Conservation (phyloP, 495 filamentous ascomycete genomes). For the Xylona heveae region DNA sequence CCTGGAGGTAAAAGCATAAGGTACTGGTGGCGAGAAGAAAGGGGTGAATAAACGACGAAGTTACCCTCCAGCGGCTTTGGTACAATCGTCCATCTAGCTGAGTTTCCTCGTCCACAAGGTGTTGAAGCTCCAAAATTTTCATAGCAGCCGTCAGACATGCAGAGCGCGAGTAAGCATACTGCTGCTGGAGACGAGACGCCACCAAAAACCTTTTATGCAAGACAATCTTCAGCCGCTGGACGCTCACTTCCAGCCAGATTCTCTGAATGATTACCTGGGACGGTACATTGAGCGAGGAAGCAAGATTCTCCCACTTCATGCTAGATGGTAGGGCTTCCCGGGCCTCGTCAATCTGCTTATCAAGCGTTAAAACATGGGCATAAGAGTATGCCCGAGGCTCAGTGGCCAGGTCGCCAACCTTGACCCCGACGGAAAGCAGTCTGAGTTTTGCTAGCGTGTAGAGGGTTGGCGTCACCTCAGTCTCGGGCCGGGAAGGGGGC, state of each 20-base stretch:
- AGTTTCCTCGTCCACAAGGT: conserved; percentile 10
- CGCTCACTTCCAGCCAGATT: conserved; percentile 12
- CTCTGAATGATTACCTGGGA: conserved; percentile 12
- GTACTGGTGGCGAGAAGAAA: background rate
- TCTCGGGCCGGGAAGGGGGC: conserved; percentile 17
- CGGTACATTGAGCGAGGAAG: background rate
- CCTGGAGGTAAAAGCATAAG: background rate
- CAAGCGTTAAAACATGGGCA: conserved; percentile 4
- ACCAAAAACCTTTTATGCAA: conserved; percentile 18
- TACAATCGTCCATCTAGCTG: background rate
- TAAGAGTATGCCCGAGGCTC: conserved; percentile 8
- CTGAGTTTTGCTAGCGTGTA: background rate
- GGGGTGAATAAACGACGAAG: background rate
- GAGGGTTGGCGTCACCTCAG: background rate
- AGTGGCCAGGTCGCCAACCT: conserved; percentile 5
- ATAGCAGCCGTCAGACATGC: conserved; percentile 16
- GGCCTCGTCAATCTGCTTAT: conserved; percentile 2
- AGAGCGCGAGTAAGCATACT: conserved; percentile 13
- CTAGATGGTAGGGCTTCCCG: conserved; percentile 2
- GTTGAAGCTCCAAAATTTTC: conserved; percentile 17
- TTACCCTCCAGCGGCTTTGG: background rate
- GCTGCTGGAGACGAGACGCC: conserved; percentile 6
- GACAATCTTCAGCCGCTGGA: conserved; percentile 11
- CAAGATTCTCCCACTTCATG: conserved; percentile 2
- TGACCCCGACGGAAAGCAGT: background rate